Evolutionary conservation across 23 red algal genomes (phyloP), one percentile per base, ranked within the genome.

Genomic region (Gracilaria domingensis): DNA sequence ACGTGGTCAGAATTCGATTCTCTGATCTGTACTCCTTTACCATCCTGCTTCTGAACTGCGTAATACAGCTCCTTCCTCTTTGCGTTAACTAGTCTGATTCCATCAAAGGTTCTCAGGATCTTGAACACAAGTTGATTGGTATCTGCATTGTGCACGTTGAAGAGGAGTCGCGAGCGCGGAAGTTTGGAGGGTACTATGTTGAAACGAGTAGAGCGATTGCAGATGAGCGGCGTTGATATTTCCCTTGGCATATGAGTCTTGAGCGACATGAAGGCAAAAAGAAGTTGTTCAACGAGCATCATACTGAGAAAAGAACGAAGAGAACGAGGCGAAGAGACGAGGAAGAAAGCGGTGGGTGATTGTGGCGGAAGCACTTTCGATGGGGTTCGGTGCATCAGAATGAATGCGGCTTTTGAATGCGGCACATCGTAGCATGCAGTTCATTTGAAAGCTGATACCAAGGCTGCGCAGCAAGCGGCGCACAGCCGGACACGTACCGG

Each of bases 41-140:
- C 11, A 26, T 25, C 0, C 23, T 12, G 4, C 13, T 77, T 35
- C 12, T 23, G 23, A 30, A 25, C 30, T 0, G 72, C 38, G 26
- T 77, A 28, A 23, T 77, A 77, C 38, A 77, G 5, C 1, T 9
- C 40, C 42, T 77, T 51, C 23, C 26, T 77, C 18, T 11, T 8
- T 25, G 40, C 45, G 26, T 50, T 51, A 21, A 77, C 21, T 4
- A 77, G 40, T 30, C 9, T 77, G 42, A 51, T 51, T 45, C 72
- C 72, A 6, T 50, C 26, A 42, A 0, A 33, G 1, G 72, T 28
- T 17, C 72, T 34, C 6, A 49, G 21, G 38, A 77, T 50, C 4
- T 20, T 24, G 42, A 40, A 77, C 23, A 77, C 12, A 77, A 51
- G 24, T 11, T 77, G 40, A n/a, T 77, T 16, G 23, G 72, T 77